These are phyloP conservation scores for Colletotrichum sp. DNA, from an alignment of 2,329 filamentous ascomycete species.

Conservation along the genomic window DNA sequence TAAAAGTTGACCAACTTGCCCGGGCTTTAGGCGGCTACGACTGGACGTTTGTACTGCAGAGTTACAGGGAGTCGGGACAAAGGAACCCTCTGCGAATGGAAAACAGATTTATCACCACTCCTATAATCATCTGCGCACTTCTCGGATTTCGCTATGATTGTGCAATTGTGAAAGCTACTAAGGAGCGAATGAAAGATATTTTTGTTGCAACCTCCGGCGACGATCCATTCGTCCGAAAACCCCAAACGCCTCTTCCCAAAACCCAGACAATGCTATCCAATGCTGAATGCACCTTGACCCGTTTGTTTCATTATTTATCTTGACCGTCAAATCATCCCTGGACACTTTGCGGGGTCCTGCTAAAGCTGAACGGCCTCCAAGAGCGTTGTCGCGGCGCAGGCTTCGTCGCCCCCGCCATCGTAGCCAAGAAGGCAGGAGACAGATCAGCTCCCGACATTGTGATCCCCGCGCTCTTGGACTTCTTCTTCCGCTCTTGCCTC, in stretches of 20 bases:
- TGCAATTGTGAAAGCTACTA: not conserved
- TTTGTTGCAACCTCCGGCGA: not conserved
- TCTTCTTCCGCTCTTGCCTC: not conserved
- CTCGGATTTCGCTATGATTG: not conserved
- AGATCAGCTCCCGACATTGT: not conserved
- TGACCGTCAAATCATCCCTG: not conserved
- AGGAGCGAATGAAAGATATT: not conserved
- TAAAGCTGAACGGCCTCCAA: not conserved
- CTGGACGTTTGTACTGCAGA: not conserved
- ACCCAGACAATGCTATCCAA: not conserved
- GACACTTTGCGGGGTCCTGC: not conserved
- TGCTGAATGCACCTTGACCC: not conserved
- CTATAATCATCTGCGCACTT: not conserved
- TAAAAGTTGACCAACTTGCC: not conserved
- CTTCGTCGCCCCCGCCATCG: not conserved
- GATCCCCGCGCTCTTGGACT: not conserved
- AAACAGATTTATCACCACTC: not conserved
- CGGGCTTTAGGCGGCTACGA: not conserved
- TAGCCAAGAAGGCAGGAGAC: not conserved
- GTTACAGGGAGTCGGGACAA: not conserved
- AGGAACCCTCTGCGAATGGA: not conserved
- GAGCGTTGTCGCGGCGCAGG: not conserved
- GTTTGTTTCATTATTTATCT: accelerated
- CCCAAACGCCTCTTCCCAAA: not conserved
- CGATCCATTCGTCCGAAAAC: not conserved